Base-by-base conservation (phyloP, 2,329 filamentous ascomycete genomes). In the Macroventuria anomochaeta region DNA sequence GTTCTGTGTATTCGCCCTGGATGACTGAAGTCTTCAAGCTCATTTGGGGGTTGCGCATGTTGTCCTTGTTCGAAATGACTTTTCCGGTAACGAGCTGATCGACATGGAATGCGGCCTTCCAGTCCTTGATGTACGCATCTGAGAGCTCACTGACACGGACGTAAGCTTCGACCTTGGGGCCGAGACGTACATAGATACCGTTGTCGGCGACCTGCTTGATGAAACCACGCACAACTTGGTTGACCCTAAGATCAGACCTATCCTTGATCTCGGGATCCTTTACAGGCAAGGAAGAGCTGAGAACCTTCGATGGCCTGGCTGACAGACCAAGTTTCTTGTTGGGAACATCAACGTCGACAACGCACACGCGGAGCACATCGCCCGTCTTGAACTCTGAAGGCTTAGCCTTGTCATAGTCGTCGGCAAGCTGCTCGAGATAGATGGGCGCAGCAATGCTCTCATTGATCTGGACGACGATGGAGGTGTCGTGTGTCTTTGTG, bases 81-180 rank as follows among this genome's bases (percentile, higher is more conserved):
- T 93, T 91, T 44, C 92, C 95, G 75, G 89, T 91, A 47, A 99
- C 91, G 5, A 99, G 82, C 75, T 97, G 92, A 67, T 96, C 91
- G 40, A 93, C 79, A 66, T 95, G 87, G 77, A 93, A 97, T 37
- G 88, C 81, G 29, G 90, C 85, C 77, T 96, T 96, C 95, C 95
- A 99, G 57, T 97, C 91, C 75, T 97, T 97, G 66, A 99, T 78
- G 73, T 88, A 99, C 7, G 85, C 84, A 72, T 99, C 95, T 0
- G 93, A 96, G 12, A 99, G 82, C 72, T 97, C 93, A 8, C 89
- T 85, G 46, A 97, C 88, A 63, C 90, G 88, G 40, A 96, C 89
- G 67, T 93, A 88, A 0, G 88, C 93, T 42, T 89, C 90, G 15
- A 96, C 82, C 58, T 88, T 86, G 15, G 90, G 89, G 36, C 93